phyloP scores from a whole-genome alignment of 352 stramenopile genomes.

The Globisporangium yorkense region DNA sequence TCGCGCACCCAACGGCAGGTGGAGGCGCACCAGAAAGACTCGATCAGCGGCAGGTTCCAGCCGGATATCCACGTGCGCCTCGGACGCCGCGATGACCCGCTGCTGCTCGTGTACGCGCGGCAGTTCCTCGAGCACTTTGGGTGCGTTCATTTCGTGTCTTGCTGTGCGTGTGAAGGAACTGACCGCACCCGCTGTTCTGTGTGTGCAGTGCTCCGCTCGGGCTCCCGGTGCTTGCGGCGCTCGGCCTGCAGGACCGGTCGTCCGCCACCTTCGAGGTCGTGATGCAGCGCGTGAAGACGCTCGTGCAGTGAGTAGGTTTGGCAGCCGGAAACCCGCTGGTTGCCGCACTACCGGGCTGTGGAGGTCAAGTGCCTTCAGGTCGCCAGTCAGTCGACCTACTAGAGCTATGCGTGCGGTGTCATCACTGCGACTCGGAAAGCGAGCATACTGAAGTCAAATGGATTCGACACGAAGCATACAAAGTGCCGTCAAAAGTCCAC shows the following conservation, averaged over 20 bases:
- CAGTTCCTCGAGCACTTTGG: conserved; percentile 84
- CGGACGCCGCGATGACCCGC: conserved; percentile 69
- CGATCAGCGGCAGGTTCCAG: conserved; percentile 73
- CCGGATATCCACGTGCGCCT: conserved; percentile 73
- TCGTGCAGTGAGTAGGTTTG: conserved; percentile 13
- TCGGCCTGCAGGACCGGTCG: conserved; percentile 75
- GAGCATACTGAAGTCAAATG: too few species aligned
- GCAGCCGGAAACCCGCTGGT: too few species aligned
- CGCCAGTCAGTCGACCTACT: background rate
- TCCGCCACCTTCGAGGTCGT: conserved; percentile 67
- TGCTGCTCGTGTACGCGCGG: conserved; percentile 77
- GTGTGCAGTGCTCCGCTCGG: conserved; percentile 44
- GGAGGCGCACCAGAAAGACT: conserved; percentile 68
- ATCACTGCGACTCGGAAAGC: too few species aligned
- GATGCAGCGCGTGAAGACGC: conserved; percentile 55
- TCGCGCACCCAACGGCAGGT: conserved; percentile 22
- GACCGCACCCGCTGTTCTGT: background rate
- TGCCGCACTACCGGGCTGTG: too few species aligned
- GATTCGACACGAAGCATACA: too few species aligned
- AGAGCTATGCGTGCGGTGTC: background rate
- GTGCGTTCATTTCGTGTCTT: conserved; percentile 19
- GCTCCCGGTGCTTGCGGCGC: conserved; percentile 60
- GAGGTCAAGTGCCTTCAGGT: too few species aligned
- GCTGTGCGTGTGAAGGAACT: background rate
- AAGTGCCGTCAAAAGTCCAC: too few species aligned